phyloP scores from a whole-genome alignment of 768 basidiomycete genomes.

The Saitozyma podzolica region DNA sequence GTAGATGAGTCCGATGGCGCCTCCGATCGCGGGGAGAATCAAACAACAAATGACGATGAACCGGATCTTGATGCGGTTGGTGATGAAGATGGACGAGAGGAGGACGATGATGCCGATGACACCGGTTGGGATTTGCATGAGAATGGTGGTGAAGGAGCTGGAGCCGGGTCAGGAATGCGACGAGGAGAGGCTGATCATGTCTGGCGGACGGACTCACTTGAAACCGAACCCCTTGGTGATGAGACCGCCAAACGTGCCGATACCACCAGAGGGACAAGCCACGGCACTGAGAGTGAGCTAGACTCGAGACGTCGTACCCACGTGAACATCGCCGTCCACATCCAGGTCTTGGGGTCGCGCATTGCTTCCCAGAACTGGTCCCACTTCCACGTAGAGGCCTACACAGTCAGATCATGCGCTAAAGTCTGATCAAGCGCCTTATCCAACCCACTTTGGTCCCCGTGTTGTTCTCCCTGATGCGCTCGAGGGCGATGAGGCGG shows the following conservation, averaged over 20 bases:
- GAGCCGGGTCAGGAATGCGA: slow-evolving; percentile 27
- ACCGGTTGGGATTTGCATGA: slow-evolving; percentile 33
- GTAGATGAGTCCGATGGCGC: slow-evolving; percentile 24
- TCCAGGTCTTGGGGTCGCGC: slow-evolving; percentile 41
- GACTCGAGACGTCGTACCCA: slow-evolving; percentile 10
- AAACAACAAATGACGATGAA: slow-evolving; percentile 16
- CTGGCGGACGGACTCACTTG: slow-evolving; percentile 10
- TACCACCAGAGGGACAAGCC: slow-evolving; percentile 36
- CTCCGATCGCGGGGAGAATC: slow-evolving; percentile 10
- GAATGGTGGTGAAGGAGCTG: slow-evolving; percentile 48
- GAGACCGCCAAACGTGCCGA: slow-evolving; percentile 39
- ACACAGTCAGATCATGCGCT: too few relatives aligned
- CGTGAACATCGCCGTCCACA: slow-evolving; percentile 39
- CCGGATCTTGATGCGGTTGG: slow-evolving; percentile 39
- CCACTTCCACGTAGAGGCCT: slow-evolving; percentile 10
- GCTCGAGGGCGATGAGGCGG: slow-evolving; percentile 43
- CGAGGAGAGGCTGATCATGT: not conserved
- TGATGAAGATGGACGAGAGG: slow-evolving; percentile 30
- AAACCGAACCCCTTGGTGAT: slow-evolving; percentile 36
- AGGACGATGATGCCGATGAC: slow-evolving; percentile 34
- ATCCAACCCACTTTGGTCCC: slow-evolving; percentile 32
- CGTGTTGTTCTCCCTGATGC: slow-evolving; percentile 45
- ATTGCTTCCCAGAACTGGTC: slow-evolving; percentile 30
- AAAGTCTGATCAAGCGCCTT: too few relatives aligned
- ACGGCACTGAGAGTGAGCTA: slow-evolving; percentile 9